Base-by-base conservation (phyloP, 495 filamentous ascomycete genomes). In the Tetracladium marchalianum region DNA sequence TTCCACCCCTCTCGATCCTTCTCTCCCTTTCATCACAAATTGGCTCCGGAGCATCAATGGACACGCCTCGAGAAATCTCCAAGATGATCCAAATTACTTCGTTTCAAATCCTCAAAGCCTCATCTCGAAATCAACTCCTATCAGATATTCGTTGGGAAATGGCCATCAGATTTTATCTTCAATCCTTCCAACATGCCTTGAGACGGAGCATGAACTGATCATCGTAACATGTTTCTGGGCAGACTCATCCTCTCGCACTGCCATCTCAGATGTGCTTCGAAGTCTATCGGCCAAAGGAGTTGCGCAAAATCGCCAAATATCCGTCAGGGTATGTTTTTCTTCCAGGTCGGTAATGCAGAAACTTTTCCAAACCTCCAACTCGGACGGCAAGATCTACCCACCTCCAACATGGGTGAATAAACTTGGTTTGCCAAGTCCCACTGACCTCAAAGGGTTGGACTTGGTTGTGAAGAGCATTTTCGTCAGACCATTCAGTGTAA, bases 151-250 rank as follows among this genome's bases (percentile, higher is more conserved):
- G 11, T 5, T 59, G 10, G 56, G 56, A 16, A 59, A 52, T 10
- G 56, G 56, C 13, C 9, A 39, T 32, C 46, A 53, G 37, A 27
- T 59, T n/a, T 41, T 55, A 1, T 48, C 46, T 11, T 47, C 66
- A 5, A 60, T 83, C 6, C 62, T 79, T 4, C 75, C 79, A 6
- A 72, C 73, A 32, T 73, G 86, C 24, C 53, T 65, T 0, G 52
- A 62, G 6, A 80, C 84, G 1, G 55, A 70, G 11, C 58, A 65
- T 35, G 84, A 87, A 52, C 60, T 89, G 24, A 70, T 87, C 38
- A 66, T 89, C 37, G 80, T 85, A 3, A 87, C 84, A 11, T 87
- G 84, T 57, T 89, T 85, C 61, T 89, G 84, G 84, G 77, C 80
- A 0, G 57, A 63, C 1, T 85, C 81, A 1, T 52, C 62, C 4